A percentile compares a stretch with the other conserved stretches of the same genome.
Conservation (phyloP, 1,284 basidiomycete species). For the Grifola frondosa region DNA sequence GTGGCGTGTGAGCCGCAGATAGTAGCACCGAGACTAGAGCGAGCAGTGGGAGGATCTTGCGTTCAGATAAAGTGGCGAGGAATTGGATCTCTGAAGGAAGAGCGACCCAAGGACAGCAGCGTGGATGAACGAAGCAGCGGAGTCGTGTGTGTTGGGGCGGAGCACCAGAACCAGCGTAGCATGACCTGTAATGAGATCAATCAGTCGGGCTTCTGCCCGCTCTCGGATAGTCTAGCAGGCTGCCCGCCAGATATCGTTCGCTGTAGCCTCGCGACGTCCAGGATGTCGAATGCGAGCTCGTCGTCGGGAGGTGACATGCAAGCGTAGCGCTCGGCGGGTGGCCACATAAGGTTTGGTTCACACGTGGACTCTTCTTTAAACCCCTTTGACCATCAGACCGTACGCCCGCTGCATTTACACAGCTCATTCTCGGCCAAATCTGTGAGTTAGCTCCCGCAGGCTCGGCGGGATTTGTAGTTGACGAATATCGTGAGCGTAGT, state of each 20-base stretch:
- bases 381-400: constrained; percentile 28
- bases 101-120: too few relatives aligned
- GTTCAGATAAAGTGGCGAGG: too few relatives aligned
- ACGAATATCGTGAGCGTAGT: background rate
- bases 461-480: background rate
- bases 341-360: constrained; percentile 17
- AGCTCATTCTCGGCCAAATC: constrained; percentile 13
- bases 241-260: background rate
- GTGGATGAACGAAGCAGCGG: constrained; percentile 1
- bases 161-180: constrained; percentile 12
- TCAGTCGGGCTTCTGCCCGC: constrained; percentile 5
- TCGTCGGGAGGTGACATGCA: constrained; percentile 12
- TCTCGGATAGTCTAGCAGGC: background rate
- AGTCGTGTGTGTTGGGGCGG: constrained; percentile 18
- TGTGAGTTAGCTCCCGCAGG: constrained; percentile 2
- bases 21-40: too few relatives aligned
- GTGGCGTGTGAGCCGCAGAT: background rate
- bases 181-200: background rate
- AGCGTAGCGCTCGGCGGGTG: constrained; percentile 17
- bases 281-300: constrained; percentile 9
- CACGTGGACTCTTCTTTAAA: constrained; percentile 25
- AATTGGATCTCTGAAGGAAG: too few relatives aligned
- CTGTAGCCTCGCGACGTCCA: background rate
- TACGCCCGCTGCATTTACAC: constrained; percentile 15
- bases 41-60: too few relatives aligned